Evolutionary conservation across 345 rosid species (phyloP), one percentile per base, ranked within the genome.

Genomic region (Acer campestre): DNA sequence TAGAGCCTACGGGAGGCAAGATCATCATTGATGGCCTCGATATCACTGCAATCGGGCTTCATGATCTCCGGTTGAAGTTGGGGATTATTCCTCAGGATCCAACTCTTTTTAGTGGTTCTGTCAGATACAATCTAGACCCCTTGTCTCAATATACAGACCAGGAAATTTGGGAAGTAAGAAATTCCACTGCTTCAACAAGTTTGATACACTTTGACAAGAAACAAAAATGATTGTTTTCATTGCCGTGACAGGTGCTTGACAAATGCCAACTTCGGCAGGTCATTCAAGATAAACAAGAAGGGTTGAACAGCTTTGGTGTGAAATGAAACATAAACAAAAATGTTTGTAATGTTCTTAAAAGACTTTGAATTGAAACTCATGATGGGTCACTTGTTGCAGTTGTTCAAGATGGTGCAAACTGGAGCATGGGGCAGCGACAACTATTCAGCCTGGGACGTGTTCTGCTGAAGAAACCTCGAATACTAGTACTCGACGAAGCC

Each of bases 401-500:
- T 42, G 64, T 76, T 40, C 86, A 89, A 71, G 93, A 91, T 49
- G 93, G 95, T 66, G 84, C 89, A 11, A 91, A 91, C 68, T 89
- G 93, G 95, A 89, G 95, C 78, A 79, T 79, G 79, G 92, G 92
- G 44, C 93, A 88, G 44, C 71, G 91, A 31, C 93, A 90, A 51
- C 13, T 90, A 10, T 91, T 89, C 61, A 87, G 92, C 64, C 77
- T 91, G 59, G 96, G 93, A 10, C 88, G 93, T 2, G 91, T 89
- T 0, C 77, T 90, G 49, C 38, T 90, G 67, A 87, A 87, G 85
- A 85, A 82, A 73, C 82, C 87, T 65, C 68, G 83, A 17, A 78
- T 90, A 71, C 72, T 91, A 35, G 91, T 91, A 42, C 91, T 89
- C 0, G 95, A 91, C 23, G 93, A 91, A 80, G 95, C 92, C 62